Evolutionary conservation across 139 green algal genomes (phyloP).

Genomic region (Tetradesmus obliquus): DNA sequence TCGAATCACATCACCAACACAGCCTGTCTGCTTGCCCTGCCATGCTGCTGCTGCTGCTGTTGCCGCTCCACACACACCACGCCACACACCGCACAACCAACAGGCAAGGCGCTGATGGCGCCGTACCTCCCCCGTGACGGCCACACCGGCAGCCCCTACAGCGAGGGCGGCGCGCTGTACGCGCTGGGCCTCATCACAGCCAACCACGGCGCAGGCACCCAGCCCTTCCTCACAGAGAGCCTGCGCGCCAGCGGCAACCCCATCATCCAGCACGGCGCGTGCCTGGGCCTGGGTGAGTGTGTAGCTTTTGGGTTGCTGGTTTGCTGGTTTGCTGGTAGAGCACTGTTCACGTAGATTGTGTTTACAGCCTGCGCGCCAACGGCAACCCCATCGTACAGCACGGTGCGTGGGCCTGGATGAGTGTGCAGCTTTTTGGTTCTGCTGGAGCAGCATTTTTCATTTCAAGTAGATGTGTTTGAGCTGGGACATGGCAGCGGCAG

Average conservation of each 20-base stretch:
- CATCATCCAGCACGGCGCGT: slow-evolving; percentile 96
- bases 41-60: too few relatives aligned
- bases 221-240: slow-evolving; percentile 87
- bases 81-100: too few relatives aligned
- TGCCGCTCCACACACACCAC: too few relatives aligned
- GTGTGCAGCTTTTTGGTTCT: not conserved
- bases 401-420: slow-evolving; percentile 93
- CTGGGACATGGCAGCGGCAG: slow-evolving; percentile 55
- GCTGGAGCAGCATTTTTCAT: too few relatives aligned
- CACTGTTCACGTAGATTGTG: too few relatives aligned
- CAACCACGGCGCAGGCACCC: slow-evolving; percentile 87
- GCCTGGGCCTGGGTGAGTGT: slow-evolving; percentile 89
- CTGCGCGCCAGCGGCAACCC: slow-evolving; percentile 88
- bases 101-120: slow-evolving; percentile 82
- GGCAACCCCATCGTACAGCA: slow-evolving; percentile 94
- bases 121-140: slow-evolving; percentile 94
- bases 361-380: slow-evolving; percentile 79
- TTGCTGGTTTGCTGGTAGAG: too few relatives aligned
- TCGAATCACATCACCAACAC: too few relatives aligned
- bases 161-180: slow-evolving; percentile 96
- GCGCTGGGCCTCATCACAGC: slow-evolving; percentile 97
- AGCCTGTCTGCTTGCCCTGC: too few relatives aligned
- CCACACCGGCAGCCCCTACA: slow-evolving; percentile 65
- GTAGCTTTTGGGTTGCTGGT: not conserved
- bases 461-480: too few relatives aligned